Evolutionary conservation across 169 alveolate species (phyloP), one percentile per base, ranked within the genome.

Genomic region (Blepharisma undulans): DNA sequence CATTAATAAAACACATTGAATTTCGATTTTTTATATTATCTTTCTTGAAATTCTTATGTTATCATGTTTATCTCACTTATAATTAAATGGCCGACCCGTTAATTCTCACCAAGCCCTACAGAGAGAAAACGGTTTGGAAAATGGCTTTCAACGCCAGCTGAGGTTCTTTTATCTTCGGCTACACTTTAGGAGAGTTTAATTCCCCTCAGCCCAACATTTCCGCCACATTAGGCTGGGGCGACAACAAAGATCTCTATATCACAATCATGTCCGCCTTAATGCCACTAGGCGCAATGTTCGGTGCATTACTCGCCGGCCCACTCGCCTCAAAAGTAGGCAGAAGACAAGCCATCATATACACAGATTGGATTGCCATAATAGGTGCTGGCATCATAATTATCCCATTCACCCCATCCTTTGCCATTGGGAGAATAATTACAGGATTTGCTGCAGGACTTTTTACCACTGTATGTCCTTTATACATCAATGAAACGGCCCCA

Each of bases 381-480:
- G 86, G 78, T 6, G 33, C 78, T 21, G 36, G 33, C 10, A 33
- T 88, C 4, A 88, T 29, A n/a, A 34, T 61, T 33, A 33, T 72
- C n/a, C 85, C 85, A 5, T 76, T 36, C 59, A 76, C 85, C 14
- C 48, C 29, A 4, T 32, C 87, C 6, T 76, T 88, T 76, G 92
- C 78, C n/a, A 30, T 88, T 22, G 92, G 92, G 25, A 88, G 92
- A 48, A 27, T 88, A 61, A 32, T 88, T 29, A 25, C 87, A 4
- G 92, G 92, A 0, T 16, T 88, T n/a, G 36, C 72, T 1, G 87
- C 59, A 21, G 92, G 92, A 4, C 72, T 71, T 33, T 76, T 34
- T 76, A 19, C 87, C 14, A 29, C 79, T 4, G 18, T 27, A 25
- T 27, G 29, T 21, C 87, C 87, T 25, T 18, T 72, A 25, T 88